Conservation (phyloP, 306 rosid genomes). For the Acacia acuminata region DNA sequence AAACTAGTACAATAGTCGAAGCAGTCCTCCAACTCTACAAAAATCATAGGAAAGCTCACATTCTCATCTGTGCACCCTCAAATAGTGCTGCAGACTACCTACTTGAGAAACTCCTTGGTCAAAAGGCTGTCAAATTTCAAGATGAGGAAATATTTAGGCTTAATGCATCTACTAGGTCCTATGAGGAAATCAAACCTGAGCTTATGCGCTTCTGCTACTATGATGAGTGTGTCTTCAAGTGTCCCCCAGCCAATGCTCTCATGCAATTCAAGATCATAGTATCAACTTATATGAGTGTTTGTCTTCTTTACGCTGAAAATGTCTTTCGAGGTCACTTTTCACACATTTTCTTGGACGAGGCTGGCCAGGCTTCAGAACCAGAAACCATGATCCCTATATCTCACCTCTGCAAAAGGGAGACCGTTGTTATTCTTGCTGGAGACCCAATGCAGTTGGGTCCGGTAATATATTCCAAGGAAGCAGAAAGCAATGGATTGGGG, state of each 20-base stretch:
- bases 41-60: slow-evolving; percentile 38
- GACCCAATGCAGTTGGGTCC: slow-evolving; percentile 98
- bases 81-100: slow-evolving; percentile 72
- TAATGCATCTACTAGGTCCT: slow-evolving; percentile 58
- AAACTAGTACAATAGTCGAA: slow-evolving; percentile 62
- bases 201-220: slow-evolving; percentile 64
- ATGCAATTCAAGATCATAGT: slow-evolving; percentile 60
- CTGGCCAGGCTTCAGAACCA: slow-evolving; percentile 98
- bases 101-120: slow-evolving; percentile 52
- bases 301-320: slow-evolving; percentile 71
- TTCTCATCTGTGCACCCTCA: slow-evolving; percentile 74
- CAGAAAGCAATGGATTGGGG: slow-evolving; percentile 62
- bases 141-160: slow-evolving; percentile 65
- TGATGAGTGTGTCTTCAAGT: slow-evolving; percentile 61
- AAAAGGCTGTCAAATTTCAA: slow-evolving; percentile 25
- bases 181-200: slow-evolving; percentile 71
- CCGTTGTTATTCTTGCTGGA: slow-evolving; percentile 95
- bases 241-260: slow-evolving; percentile 65
- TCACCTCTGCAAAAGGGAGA: slow-evolving; percentile 55
- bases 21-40: slow-evolving; percentile 61
- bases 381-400: slow-evolving; percentile 84
- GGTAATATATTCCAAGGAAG: slow-evolving; percentile 70
- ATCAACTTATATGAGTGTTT: slow-evolving; percentile 80
- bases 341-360: slow-evolving; percentile 94
- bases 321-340: slow-evolving; percentile 76